phyloP scores from a whole-genome alignment of 805 yeast genomes.

The Scheffersomyces lignosus region DNA sequence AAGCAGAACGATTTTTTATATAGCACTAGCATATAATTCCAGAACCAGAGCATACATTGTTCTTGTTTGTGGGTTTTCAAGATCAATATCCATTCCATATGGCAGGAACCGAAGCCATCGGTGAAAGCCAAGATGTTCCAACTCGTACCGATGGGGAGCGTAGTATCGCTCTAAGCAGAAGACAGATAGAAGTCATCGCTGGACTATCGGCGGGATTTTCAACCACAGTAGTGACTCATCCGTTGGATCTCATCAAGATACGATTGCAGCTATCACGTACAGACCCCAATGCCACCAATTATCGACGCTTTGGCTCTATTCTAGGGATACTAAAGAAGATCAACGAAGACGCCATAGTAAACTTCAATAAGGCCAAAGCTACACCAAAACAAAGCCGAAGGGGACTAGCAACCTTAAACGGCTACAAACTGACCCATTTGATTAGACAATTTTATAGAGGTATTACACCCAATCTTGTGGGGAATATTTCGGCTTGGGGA shows the following conservation, averaged over 20 bases:
- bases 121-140: too few relatives aligned
- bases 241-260: constrained; percentile 82
- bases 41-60: too few relatives aligned
- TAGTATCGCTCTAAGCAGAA: constrained; percentile 9
- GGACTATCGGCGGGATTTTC: constrained; percentile 81
- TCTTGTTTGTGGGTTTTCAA: too few relatives aligned
- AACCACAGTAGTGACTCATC: constrained; percentile 83
- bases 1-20: too few relatives aligned
- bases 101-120: too few relatives aligned
- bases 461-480: constrained; percentile 72
- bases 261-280: constrained; percentile 64
- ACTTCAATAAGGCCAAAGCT: constrained; percentile 4
- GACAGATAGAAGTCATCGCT: constrained; percentile 58
- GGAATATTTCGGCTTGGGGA: constrained; percentile 89
- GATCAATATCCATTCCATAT: too few relatives aligned
- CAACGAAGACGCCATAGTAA: constrained; percentile 16
- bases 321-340: constrained; percentile 18
- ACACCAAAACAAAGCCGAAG: constrained; percentile 1
- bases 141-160: too few relatives aligned
- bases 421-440: constrained; percentile 5
- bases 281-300: constrained; percentile 2
- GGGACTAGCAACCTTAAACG: not conserved
- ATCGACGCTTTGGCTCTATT: constrained; percentile 19
- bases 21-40: too few relatives aligned
- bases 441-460: constrained; percentile 61